Percentiles rank a stretch among this genome's conserved stretches.
These are phyloP conservation scores for Fusarium fracticaudum DNA, from an alignment of 2,329 filamentous ascomycete genomes.

Conservation along the genomic window DNA sequence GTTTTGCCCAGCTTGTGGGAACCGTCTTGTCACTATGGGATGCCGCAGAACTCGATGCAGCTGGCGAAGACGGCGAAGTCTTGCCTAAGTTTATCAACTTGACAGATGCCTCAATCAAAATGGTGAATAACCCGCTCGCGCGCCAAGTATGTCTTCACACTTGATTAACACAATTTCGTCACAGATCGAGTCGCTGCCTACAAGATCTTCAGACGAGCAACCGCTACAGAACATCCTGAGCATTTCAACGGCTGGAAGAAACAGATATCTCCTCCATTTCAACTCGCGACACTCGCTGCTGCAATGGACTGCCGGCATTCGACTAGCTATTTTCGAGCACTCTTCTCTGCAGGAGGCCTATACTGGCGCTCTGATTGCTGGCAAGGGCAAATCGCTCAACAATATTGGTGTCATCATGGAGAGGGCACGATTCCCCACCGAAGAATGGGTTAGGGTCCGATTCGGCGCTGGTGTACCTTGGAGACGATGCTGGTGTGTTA, in stretches of 20 bases:
- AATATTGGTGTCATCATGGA: conserved; percentile 92
- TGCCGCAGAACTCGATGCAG: conserved; percentile 87
- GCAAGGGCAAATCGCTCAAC: conserved; percentile 89
- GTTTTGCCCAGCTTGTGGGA: conserved; percentile 94
- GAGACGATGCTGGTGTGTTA: conserved; percentile 96
- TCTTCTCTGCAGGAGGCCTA: conserved; percentile 94
- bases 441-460: conserved; percentile 94
- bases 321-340: conserved; percentile 94
- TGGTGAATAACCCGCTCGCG: conserved; percentile 67
- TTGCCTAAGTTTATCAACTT: conserved; percentile 94
- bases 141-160: not conserved
- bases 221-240: conserved; percentile 94
- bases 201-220: conserved; percentile 78
- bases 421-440: conserved; percentile 76
- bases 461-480: conserved; percentile 97
- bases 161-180: conserved; percentile 29
- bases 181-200: conserved; percentile 89
- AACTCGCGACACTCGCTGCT: conserved; percentile 92
- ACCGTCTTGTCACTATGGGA: conserved; percentile 97
- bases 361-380: conserved; percentile 93
- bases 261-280: conserved; percentile 95
- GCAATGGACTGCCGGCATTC: conserved; percentile 95
- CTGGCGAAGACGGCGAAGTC: conserved; percentile 85
- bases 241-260: conserved; percentile 93
- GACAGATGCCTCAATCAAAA: conserved; percentile 96